phyloP scores from a whole-genome alignment of 2,329 filamentous ascomycete species.

The Talaromyces albobiverticillius region DNA sequence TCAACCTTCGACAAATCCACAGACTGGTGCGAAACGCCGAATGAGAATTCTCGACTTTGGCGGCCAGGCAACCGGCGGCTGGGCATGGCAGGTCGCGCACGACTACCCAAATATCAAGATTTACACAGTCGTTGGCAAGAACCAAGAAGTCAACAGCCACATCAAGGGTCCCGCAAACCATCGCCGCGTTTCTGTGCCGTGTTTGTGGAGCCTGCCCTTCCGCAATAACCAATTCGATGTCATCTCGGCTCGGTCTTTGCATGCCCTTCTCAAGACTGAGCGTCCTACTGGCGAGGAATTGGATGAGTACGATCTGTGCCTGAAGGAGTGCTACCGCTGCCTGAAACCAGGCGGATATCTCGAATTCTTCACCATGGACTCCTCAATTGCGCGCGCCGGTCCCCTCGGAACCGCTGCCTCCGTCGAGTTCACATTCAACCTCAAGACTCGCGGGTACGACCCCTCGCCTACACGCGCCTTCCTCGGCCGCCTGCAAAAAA shows the following conservation, averaged over 20 bases:
- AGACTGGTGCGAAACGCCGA: slow-evolving; percentile 40
- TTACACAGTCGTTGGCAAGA: slow-evolving; percentile 80
- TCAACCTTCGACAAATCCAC: slow-evolving; percentile 20
- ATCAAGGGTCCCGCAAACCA: slow-evolving; percentile 85
- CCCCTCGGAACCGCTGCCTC: slow-evolving; percentile 75
- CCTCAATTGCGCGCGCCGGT: slow-evolving; percentile 82
- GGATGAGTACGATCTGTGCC: slow-evolving; percentile 85
- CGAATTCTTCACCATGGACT: slow-evolving; percentile 86
- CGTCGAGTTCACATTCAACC: slow-evolving; percentile 87
- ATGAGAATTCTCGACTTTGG: slow-evolving; percentile 80
- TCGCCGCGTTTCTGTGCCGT: slow-evolving; percentile 72
- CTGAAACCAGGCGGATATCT: slow-evolving; percentile 91
- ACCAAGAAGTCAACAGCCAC: slow-evolving; percentile 69
- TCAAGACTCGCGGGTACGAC: slow-evolving; percentile 88
- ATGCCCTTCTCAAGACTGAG: slow-evolving; percentile 72
- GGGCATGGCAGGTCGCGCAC: slow-evolving; percentile 90
- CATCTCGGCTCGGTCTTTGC: slow-evolving; percentile 82
- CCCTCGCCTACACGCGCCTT: slow-evolving; percentile 78
- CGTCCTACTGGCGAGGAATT: slow-evolving; percentile 62
- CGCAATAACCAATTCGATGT: slow-evolving; percentile 83
- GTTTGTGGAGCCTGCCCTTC: slow-evolving; percentile 80
- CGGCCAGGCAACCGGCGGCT: slow-evolving; percentile 80
- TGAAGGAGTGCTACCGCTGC: slow-evolving; percentile 83
- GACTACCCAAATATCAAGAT: slow-evolving; percentile 83
- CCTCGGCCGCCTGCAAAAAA: slow-evolving; percentile 67